Evolutionary conservation across 2,329 filamentous ascomycete species (phyloP).

Genomic region (Aspergillus neotritici): DNA sequence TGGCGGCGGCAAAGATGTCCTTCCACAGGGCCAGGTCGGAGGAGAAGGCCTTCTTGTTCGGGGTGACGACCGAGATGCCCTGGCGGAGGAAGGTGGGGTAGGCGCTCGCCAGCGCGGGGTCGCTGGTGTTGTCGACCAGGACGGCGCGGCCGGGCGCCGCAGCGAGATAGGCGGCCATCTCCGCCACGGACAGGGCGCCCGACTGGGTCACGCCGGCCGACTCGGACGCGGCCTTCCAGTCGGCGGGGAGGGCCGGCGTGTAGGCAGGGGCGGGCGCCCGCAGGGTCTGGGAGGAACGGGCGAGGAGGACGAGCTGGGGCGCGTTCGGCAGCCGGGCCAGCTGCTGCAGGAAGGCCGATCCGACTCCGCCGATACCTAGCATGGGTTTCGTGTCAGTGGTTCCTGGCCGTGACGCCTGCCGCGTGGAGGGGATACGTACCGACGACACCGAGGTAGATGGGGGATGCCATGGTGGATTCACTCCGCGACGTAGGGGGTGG

Average conservation of each 20-base stretch:
- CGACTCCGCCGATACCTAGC: slow-evolving; percentile 83
- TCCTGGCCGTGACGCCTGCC: background rate
- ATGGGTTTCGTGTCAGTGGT: background rate
- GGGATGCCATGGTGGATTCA: slow-evolving; percentile 27
- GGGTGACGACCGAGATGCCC: slow-evolving; percentile 87
- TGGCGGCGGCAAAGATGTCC: slow-evolving; percentile 72
- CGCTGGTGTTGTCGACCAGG: slow-evolving; percentile 93
- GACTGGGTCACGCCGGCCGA: slow-evolving; percentile 52
- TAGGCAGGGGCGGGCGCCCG: slow-evolving; percentile 65
- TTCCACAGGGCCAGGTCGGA: slow-evolving; percentile 75
- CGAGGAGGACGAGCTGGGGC: slow-evolving; percentile 75
- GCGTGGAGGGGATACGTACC: slow-evolving; percentile 24
- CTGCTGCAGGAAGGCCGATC: slow-evolving; percentile 83
- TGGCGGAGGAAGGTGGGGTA: slow-evolving; percentile 77
- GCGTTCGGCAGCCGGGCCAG: slow-evolving; percentile 64
- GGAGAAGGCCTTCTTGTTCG: slow-evolving; percentile 98
- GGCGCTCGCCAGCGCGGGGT: slow-evolving; percentile 71
- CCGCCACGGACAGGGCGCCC: slow-evolving; percentile 53
- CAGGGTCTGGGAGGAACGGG: slow-evolving; percentile 77
- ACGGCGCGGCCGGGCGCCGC: slow-evolving; percentile 72
- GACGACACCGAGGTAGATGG: slow-evolving; percentile 41
- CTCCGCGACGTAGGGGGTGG: no score
- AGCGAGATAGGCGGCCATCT: slow-evolving; percentile 72
- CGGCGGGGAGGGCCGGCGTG: slow-evolving; percentile 56
- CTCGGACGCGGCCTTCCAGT: slow-evolving; percentile 55